Base-by-base conservation (phyloP, 768 basidiomycete genomes). In the Austroboletus eburneus region DNA sequence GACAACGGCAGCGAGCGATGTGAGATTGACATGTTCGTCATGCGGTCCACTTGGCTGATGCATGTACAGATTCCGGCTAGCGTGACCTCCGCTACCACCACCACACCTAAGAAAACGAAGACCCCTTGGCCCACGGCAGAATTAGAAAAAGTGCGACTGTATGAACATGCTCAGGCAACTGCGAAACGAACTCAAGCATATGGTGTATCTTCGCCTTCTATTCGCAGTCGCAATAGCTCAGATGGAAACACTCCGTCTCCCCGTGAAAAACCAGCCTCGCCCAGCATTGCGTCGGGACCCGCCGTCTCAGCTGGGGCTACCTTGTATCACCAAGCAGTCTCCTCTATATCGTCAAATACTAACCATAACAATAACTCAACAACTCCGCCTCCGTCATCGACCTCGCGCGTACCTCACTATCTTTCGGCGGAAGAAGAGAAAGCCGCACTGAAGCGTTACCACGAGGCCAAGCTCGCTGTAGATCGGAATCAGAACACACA, bases 401-500 rank as follows among this genome's bases (percentile, higher is more conserved):
- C 55, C 30, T 48, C 61, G 5, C 49, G 58, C 3, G 59, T 72
- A 4, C 76, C 79, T 24, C 74, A 75, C 24, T 85, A 79, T 56
- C 65, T 68, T 27, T 78, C 80, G 17, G 87, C 87, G 0, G 83
- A 81, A 50, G 76, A 86, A 58, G 88, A 91, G 65, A 90, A 90
- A 59, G 83, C 78, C 3, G 82, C 82, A 20, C 58, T 89, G 45
- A 72, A 62, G 52, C 70, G 80, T 48, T 91, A 87, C 58, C 73
- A 83, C 24, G 79, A 86, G 42, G 87, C 87, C 0, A 86, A 80
- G 59, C 69, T 70, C 39, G 87, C 87, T 6, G 87, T 88, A 14
- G 79, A 79, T 35, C 74, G 79, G 17, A 77, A 72, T 4, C 83
- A 86, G 47, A 63, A 65, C 36, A 60, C 51, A 4, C 63, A 66